Conservation (phyloP, 768 basidiomycete genomes). For the Tephrocybe sp. region DNA sequence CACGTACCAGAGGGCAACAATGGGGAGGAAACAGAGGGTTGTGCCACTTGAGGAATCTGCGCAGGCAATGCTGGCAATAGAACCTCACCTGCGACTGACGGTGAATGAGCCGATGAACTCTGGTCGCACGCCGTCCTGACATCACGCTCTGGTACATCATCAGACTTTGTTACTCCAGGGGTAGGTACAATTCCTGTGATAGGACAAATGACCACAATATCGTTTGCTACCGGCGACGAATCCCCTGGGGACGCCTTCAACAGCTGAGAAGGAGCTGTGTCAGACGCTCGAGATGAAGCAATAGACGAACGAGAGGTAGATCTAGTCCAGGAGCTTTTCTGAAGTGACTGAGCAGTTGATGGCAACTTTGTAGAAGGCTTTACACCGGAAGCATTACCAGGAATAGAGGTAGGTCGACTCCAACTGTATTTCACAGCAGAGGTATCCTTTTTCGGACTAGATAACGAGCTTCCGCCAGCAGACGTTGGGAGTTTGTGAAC, state of each 20-base stretch:
- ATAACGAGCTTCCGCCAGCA: neutral
- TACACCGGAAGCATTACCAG: neutral
- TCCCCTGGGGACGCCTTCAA: neutral
- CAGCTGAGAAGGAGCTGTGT: slow-evolving; percentile 29
- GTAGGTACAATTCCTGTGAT: neutral
- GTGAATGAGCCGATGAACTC: neutral
- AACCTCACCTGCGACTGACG: neutral
- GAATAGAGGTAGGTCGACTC: slow-evolving; percentile 14
- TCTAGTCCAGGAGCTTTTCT: slow-evolving; percentile 39
- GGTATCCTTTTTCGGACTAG: slow-evolving; percentile 9
- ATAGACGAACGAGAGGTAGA: slow-evolving; percentile 58
- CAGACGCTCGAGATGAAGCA: slow-evolving; percentile 51
- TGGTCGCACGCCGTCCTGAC: neutral
- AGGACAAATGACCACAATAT: neutral
- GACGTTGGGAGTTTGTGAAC: slow-evolving; percentile 1
- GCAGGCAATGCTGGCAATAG: neutral
- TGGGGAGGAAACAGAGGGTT: slow-evolving; percentile 11
- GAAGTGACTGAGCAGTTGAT: slow-evolving; percentile 25
- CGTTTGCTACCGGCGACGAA: neutral
- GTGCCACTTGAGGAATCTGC: neutral
- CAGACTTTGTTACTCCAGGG: neutral
- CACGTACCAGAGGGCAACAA: slow-evolving; percentile 8
- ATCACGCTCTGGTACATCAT: neutral
- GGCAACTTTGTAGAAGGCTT: slow-evolving; percentile 9
- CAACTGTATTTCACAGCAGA: slow-evolving; percentile 14